A percentile compares a stretch with the other conserved stretches of the same genome.
These are phyloP conservation scores for Rhododendron ovatum DNA, from an alignment of 148 eudicot genomes.

Conservation along the genomic window DNA sequence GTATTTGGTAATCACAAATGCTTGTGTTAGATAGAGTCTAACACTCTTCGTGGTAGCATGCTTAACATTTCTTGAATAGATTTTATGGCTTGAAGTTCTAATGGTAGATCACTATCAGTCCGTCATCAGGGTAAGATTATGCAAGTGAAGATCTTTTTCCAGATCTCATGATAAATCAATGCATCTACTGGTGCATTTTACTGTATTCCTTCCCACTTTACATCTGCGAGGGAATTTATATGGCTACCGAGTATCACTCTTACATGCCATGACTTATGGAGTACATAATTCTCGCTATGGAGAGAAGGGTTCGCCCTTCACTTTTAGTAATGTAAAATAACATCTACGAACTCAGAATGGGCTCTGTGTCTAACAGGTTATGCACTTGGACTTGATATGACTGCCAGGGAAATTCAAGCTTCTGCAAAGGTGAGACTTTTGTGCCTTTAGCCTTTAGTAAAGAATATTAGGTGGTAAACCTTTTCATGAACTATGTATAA, in stretches of 20 bases:
- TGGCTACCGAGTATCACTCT: not conserved
- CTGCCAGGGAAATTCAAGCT: conserved; percentile 86
- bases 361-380: conserved; percentile 40
- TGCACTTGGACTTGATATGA: conserved; percentile 89
- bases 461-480: not conserved
- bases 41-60: not conserved
- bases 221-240: not conserved
- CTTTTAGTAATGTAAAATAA: not conserved
- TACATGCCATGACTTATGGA: not conserved
- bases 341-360: not conserved
- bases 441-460: not conserved
- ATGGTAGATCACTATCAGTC: not conserved
- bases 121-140: not conserved
- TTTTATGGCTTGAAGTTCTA: not conserved
- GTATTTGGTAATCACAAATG: not conserved
- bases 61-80: not conserved
- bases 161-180: not conserved
- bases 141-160: not conserved
- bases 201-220: not conserved
- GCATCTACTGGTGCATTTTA: not conserved
- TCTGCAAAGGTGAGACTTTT: conserved; percentile 49
- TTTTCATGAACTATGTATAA: not conserved
- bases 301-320: not conserved
- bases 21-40: not conserved
- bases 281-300: not conserved